These are phyloP conservation scores for Boletus sp. DNA, from an alignment of 768 basidiomycete species.

Conservation along the genomic window DNA sequence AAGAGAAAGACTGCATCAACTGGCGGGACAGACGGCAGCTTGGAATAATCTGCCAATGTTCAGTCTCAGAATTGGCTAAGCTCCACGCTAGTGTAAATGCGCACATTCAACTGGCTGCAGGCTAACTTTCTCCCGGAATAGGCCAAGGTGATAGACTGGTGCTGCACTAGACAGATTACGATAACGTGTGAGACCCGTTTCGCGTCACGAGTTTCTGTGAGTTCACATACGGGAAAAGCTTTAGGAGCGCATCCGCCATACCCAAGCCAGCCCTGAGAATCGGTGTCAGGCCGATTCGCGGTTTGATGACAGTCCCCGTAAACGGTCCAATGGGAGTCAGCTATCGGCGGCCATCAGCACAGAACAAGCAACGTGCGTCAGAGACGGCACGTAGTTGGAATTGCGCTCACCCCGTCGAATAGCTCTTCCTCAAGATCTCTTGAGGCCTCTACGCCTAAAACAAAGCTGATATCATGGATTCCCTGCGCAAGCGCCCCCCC, in stretches of 20 bases:
- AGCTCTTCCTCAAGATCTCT: conserved; percentile 59
- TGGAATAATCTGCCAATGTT: conserved; percentile 72
- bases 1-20: conserved; percentile 85
- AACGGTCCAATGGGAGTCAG: conserved; percentile 79
- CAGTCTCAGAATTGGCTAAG: background rate
- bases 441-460: conserved; percentile 84
- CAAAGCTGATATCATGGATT: conserved; percentile 69
- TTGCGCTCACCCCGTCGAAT: conserved; percentile 59
- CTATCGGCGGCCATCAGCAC: conserved; percentile 35
- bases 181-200: background rate
- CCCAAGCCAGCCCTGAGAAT: conserved; percentile 92
- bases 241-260: conserved; percentile 86
- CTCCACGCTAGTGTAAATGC: conserved; percentile 15
- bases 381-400: background rate
- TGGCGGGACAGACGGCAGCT: conserved; percentile 71
- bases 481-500: conserved; percentile 42
- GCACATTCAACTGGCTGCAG: conserved; percentile 90
- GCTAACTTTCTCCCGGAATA: conserved; percentile 84
- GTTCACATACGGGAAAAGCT: conserved; percentile 74
- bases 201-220: background rate
- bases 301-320: conserved; percentile 71
- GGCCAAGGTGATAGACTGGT: conserved; percentile 86
- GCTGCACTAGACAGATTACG: conserved; percentile 48
- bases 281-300: conserved; percentile 82
- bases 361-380: background rate